phyloP scores from a whole-genome alignment of 73 alveolate genomes.

The Paramecium sonneborni region DNA sequence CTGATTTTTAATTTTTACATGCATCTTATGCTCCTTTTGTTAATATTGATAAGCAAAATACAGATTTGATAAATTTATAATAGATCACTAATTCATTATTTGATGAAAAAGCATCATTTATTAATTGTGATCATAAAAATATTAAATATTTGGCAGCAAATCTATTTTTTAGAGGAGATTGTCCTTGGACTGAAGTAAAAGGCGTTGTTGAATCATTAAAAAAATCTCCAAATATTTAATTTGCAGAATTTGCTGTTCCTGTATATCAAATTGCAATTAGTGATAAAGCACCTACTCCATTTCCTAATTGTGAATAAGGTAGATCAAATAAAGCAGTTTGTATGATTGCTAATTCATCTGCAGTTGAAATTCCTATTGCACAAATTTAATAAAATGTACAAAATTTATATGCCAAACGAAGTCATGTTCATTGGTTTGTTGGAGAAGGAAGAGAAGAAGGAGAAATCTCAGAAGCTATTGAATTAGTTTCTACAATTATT shows the following conservation, averaged over 20 bases:
- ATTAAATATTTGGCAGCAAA: background rate
- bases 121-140: background rate
- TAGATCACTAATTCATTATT: background rate
- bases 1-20: background rate
- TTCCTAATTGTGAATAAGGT: background rate
- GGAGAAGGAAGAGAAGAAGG: constrained; percentile 30
- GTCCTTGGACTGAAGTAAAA: background rate
- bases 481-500: background rate
- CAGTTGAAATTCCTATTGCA: background rate
- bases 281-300: background rate
- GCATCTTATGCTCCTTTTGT: constrained; percentile 25
- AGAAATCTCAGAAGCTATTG: background rate
- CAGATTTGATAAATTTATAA: background rate
- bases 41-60: background rate
- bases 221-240: background rate
- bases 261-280: background rate
- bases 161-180: background rate
- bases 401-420: background rate
- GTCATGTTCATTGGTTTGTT: background rate
- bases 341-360: background rate
- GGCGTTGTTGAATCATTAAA: background rate
- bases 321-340: background rate
- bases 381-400: background rate
- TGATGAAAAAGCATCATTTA: background rate
- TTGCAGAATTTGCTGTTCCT: background rate